Percentiles rank a stretch among this genome's conserved stretches.
Conservation (phyloP, 495 filamentous ascomycete genomes). For the Immersiella caudata region DNA sequence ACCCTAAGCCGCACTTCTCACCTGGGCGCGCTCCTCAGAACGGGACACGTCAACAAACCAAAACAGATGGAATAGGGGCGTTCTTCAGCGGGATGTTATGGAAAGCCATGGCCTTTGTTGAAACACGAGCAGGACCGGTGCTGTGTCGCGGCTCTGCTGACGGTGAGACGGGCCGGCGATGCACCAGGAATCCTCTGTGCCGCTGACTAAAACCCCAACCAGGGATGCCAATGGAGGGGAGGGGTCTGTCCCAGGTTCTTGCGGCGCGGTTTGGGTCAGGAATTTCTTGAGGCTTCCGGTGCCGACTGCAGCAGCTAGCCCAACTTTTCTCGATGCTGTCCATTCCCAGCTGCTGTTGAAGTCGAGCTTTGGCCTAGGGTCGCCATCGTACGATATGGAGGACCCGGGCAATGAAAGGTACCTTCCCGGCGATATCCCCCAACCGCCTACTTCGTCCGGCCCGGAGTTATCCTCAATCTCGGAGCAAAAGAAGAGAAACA, state of each 20-base stretch:
- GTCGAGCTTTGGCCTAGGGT: too few relatives aligned
- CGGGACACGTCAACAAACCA: too few relatives aligned
- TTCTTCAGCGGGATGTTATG: too few relatives aligned
- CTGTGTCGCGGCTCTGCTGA: too few relatives aligned
- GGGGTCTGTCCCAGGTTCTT: background rate
- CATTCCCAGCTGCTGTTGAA: background rate
- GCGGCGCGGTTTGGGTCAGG: background rate
- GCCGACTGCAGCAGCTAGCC: background rate
- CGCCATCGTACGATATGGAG: background rate
- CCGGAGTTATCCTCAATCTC: background rate
- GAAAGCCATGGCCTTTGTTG: too few relatives aligned
- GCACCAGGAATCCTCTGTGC: background rate
- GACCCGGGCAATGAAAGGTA: background rate
- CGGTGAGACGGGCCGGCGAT: too few relatives aligned
- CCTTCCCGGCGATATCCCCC: background rate
- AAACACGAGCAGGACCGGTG: too few relatives aligned
- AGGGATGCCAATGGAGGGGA: background rate
- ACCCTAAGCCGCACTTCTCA: too few relatives aligned
- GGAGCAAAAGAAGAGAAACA: conserved; percentile 50
- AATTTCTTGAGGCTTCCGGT: background rate
- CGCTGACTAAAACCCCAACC: background rate
- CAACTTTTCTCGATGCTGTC: background rate
- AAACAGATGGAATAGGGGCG: too few relatives aligned
- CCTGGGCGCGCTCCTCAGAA: too few relatives aligned
- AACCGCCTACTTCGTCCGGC: background rate